phyloP scores from a whole-genome alignment of 192 early-diverging fungal species.

The Oehlia diaphana region DNA sequence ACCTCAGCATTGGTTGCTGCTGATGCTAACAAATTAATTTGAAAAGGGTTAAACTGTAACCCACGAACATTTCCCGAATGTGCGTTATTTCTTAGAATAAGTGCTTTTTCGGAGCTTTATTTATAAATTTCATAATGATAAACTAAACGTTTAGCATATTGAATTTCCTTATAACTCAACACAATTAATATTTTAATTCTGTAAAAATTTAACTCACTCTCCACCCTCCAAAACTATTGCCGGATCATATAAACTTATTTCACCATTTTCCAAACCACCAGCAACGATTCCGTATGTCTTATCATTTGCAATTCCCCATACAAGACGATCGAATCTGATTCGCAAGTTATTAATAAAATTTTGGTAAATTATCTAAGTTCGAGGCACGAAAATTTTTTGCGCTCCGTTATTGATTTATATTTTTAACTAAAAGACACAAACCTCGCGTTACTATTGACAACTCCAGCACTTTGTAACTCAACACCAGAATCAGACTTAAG shows the following conservation, averaged over 20 bases:
- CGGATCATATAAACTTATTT: slow-evolving; percentile 87
- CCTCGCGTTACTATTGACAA: slow-evolving; percentile 61
- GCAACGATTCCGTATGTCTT: slow-evolving; percentile 79
- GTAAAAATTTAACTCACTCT: slow-evolving; percentile 33
- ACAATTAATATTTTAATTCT: neutral
- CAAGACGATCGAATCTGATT: slow-evolving; percentile 86
- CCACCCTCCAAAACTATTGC: slow-evolving; percentile 66
- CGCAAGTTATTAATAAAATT: neutral
- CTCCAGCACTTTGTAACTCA: slow-evolving; percentile 53
- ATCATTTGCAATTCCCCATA: slow-evolving; percentile 65
- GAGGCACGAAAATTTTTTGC: neutral
- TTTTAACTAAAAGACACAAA: slow-evolving; percentile 28
- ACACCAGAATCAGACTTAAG: slow-evolving; percentile 39
- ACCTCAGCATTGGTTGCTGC: slow-evolving; percentile 93
- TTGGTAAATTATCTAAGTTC: neutral
- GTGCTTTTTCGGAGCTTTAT: slow-evolving; percentile 46
- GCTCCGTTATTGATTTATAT: neutral
- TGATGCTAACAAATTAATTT: slow-evolving; percentile 83
- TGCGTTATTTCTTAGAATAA: slow-evolving; percentile 67
- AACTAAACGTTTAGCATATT: neutral
- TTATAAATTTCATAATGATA: neutral
- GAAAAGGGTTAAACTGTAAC: slow-evolving; percentile 88
- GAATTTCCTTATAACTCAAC: neutral
- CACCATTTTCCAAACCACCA: slow-evolving; percentile 94
- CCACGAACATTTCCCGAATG: slow-evolving; percentile 91